Percentiles rank a stretch among this genome's conserved stretches.
These are phyloP conservation scores for Rehmannia glutinosa DNA, from an alignment of 257 asterid genomes.

Conservation along the genomic window DNA sequence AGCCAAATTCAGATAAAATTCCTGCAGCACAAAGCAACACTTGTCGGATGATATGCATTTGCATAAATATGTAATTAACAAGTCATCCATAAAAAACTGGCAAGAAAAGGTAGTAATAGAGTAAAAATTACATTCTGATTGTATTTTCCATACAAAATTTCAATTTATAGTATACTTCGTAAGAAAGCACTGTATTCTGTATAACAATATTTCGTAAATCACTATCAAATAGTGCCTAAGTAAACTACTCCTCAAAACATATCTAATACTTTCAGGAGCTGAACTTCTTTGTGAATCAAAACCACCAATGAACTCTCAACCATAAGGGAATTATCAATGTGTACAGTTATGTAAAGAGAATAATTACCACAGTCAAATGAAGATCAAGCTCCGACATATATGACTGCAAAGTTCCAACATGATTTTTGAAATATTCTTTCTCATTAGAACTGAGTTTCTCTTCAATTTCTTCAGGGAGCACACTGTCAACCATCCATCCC, in stretches of 20 bases:
- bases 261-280: neutral
- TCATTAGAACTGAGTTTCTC: conserved; percentile 72
- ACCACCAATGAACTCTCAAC: neutral
- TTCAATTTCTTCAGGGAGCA: conserved; percentile 80
- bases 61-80: neutral
- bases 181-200: too few relatives aligned
- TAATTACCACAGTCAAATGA: conserved; percentile 75
- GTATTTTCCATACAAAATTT: too few relatives aligned
- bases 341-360: conserved; percentile 7
- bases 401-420: conserved; percentile 55
- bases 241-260: neutral
- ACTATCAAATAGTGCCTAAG: neutral
- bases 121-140: too few relatives aligned
- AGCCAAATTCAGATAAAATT: neutral
- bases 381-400: conserved; percentile 67
- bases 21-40: neutral
- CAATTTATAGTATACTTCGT: too few relatives aligned
- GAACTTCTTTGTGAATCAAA: neutral
- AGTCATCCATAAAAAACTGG: neutral
- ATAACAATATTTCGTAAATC: too few relatives aligned
- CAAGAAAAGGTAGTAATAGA: neutral
- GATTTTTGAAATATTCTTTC: conserved; percentile 73
- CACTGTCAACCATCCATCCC: conserved; percentile 78
- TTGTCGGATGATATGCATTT: neutral
- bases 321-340: neutral